These are phyloP conservation scores for Erysimum cheiri DNA, from an alignment of 441 rosid species.

Conservation along the genomic window DNA sequence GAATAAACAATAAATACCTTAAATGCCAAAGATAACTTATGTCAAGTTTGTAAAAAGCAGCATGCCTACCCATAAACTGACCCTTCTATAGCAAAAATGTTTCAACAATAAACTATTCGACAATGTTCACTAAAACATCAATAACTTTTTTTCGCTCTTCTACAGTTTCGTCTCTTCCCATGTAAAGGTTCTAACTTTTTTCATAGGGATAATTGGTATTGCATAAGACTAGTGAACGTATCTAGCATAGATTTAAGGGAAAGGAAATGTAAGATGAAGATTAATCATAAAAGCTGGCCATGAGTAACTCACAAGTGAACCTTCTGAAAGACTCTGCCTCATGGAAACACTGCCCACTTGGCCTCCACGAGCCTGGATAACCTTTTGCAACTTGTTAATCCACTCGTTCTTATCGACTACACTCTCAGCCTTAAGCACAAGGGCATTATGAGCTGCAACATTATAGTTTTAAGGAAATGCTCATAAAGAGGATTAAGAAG, in stretches of 20 bases:
- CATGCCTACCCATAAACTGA: conserved; percentile 5
- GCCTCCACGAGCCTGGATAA: conserved; percentile 75
- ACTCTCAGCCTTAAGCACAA: conserved; percentile 89
- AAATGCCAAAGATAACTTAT: conserved; percentile 12
- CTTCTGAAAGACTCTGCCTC: conserved; percentile 97
- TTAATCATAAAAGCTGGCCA: conserved; percentile 23
- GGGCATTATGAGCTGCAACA: conserved; percentile 84
- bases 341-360: conserved; percentile 69
- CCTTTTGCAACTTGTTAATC: conserved; percentile 76
- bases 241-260: background rate
- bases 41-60: conserved; percentile 1
- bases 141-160: conserved; percentile 8
- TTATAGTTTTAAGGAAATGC: conserved; percentile 28
- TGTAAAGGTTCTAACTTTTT: conserved; percentile 2
- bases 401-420: conserved; percentile 86
- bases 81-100: background rate
- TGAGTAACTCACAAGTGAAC: conserved; percentile 87
- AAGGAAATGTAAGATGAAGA: background rate
- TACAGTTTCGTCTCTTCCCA: conserved; percentile 11
- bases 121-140: conserved; percentile 15
- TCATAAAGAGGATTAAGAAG: conserved; percentile 15
- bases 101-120: background rate
- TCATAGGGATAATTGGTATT: conserved; percentile 12
- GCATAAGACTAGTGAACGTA: conserved; percentile 15
- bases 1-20: background rate